Conservation (phyloP, 2,329 filamentous ascomycete species). For the Scopulariopsis brevicaulis region DNA sequence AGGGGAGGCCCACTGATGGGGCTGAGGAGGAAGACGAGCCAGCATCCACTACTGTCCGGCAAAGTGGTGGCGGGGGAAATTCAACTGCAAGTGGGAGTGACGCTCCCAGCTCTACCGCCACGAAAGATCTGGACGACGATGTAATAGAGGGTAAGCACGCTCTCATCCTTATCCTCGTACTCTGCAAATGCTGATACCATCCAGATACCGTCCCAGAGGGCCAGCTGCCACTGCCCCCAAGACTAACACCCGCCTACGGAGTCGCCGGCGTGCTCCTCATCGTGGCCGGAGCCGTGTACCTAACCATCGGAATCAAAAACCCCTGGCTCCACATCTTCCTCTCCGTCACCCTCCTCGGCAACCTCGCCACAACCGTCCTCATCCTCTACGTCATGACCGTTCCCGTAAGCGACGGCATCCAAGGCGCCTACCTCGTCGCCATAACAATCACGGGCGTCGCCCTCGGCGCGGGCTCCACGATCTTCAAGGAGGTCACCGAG, state of each 20-base stretch:
- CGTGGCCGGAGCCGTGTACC: slow-evolving; percentile 56
- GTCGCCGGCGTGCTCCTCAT: slow-evolving; percentile 71
- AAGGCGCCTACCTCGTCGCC: slow-evolving; percentile 81
- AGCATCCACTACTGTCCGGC: not conserved
- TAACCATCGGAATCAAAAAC: slow-evolving; percentile 74
- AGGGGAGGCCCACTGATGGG: not conserved
- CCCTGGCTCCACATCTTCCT: slow-evolving; percentile 70
- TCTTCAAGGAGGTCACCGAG: slow-evolving; percentile 77
- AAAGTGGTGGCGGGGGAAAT: not conserved
- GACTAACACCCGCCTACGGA: slow-evolving; percentile 69
- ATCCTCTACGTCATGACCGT: slow-evolving; percentile 82
- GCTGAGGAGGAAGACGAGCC: not conserved
- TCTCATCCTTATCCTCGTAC: slow-evolving; percentile 1
- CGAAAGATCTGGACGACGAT: not conserved
- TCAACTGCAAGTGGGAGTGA: not conserved
- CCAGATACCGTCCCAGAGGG: slow-evolving; percentile 34
- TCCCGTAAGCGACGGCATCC: slow-evolving; percentile 62
- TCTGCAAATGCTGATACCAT: not conserved
- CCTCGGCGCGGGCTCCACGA: slow-evolving; percentile 60
- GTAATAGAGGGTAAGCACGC: not conserved
- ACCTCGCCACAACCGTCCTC: slow-evolving; percentile 66
- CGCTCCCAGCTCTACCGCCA: not conserved
- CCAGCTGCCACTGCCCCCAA: slow-evolving; percentile 59
- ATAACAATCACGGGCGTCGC: slow-evolving; percentile 60
- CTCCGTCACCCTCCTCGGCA: slow-evolving; percentile 62